Conservation (phyloP, 2,329 filamentous ascomycete genomes). For the Xylaria sp. region DNA sequence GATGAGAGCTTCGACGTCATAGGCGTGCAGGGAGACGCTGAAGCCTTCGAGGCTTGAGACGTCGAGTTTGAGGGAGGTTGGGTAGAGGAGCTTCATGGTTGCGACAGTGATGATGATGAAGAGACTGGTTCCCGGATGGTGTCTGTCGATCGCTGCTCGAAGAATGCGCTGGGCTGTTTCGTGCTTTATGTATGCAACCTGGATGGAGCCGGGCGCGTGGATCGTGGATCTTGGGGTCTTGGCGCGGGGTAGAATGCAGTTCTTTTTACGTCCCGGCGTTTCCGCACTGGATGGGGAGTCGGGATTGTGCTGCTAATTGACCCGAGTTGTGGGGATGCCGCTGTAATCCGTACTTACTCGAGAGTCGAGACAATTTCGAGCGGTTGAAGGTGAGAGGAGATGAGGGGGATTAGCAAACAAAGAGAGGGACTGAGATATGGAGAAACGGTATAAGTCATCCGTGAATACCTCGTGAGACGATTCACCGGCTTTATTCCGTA, state of each 20-base stretch:
- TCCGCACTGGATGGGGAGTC: too few species aligned
- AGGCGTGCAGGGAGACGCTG: slow-evolving; percentile 51
- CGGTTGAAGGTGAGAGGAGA: not conserved
- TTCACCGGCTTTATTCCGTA: too few species aligned
- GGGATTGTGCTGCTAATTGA: not conserved
- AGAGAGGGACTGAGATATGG: not conserved
- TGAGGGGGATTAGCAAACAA: not conserved
- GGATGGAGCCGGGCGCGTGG: not conserved
- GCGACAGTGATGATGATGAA: not conserved
- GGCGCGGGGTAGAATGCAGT: not conserved
- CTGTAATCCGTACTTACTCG: not conserved
- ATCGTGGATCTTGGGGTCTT: not conserved
- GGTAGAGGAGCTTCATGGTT: slow-evolving; percentile 61
- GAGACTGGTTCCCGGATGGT: not conserved
- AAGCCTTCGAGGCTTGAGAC: slow-evolving; percentile 52
- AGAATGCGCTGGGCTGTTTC: too few species aligned
- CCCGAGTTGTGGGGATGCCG: not conserved
- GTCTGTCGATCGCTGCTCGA: not conserved
- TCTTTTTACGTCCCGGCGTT: not conserved
- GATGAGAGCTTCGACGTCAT: slow-evolving; percentile 53
- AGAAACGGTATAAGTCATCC: not conserved
- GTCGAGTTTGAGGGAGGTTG: slow-evolving; percentile 56
- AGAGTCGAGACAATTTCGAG: not conserved
- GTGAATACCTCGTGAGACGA: not conserved
- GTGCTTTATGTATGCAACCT: too few species aligned